Conservation (phyloP, 306 rosid species). For the Senna siamea region DNA sequence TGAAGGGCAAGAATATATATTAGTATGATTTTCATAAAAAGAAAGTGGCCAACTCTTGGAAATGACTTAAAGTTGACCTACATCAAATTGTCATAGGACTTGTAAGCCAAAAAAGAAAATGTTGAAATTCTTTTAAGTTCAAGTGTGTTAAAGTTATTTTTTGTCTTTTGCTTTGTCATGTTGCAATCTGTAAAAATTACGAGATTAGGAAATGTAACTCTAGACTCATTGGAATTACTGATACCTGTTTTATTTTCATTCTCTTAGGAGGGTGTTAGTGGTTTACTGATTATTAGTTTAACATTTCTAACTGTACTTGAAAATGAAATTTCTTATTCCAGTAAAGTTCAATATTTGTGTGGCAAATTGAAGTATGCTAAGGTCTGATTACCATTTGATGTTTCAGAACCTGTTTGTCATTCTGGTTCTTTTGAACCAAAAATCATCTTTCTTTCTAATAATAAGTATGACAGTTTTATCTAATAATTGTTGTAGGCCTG, state of each 20-base stretch:
- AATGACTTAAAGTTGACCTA: neutral
- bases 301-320: neutral
- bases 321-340: neutral
- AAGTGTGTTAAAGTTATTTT: neutral
- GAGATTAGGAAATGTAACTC: neutral
- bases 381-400: conserved; percentile 15
- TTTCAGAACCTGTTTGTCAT: conserved; percentile 28
- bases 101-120: neutral
- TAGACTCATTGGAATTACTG: neutral
- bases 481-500: conserved; percentile 68
- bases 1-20: neutral
- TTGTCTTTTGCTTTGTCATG: conserved; percentile 8
- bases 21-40: neutral
- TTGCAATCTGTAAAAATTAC: conserved; percentile 1
- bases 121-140: neutral
- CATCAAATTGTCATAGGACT: neutral
- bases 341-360: conserved; percentile 8
- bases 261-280: conserved; percentile 6
- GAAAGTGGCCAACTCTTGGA: neutral
- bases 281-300: conserved; percentile 22
- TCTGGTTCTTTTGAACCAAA: conserved; percentile 23
- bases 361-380: neutral
- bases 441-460: conserved; percentile 9
- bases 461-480: conserved; percentile 21
- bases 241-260: neutral